Base-by-base conservation (phyloP, 345 rosid genomes). In the Euphorbia pulcherrima region DNA sequence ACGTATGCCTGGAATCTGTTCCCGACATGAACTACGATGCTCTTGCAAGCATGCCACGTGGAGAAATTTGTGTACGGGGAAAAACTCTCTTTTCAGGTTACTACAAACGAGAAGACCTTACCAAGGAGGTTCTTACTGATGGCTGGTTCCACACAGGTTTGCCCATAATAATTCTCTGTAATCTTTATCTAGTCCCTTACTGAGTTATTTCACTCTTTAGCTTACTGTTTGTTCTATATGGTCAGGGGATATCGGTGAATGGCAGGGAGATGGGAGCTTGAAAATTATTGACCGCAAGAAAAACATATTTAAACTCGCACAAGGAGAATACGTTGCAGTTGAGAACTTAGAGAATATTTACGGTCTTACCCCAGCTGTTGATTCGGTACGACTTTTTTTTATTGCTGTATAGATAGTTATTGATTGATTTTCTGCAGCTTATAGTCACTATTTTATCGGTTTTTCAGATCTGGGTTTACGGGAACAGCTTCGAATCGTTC, bases 1-100 rank as follows among this genome's bases (percentile, higher is more conserved):
- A 94, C 76, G 80, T 86, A 44, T 72, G 93, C 74, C 83, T 94
- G 18, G 96, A 91, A 81, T 94, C 97, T 66, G 93, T 94, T 56
- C 97, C 99, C 64, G 99, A 92, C 68, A 92, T 94, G 99, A 85
- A 75, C 63, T 94, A 94, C 56, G 97, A 94, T 72, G 97, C 99
- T 63, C 90, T 91, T n/a, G 79, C 87, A 17, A 82, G 85, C 77
- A 79, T 64, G 50, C 96, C 97, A 6, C 86, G 92, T 28, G 99
- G 99, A 33, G 99, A 91, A 83, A 75, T 94, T 62, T 94, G 97
- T 72, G 80, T 94, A 6, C 82, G 74, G 80, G 97, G 99, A 16
- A 81, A 77, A 20, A 78, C 96, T 8, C 46, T 94, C 66, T 94
- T 92, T 74, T 83, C 96, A 9, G 99, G 99, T 17, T 92, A 94